A percentile compares a stretch with the other conserved stretches of the same genome.
Evolutionary conservation across 2,329 filamentous ascomycete species (phyloP).

Genomic region (Pseudogymnoascus sp.): DNA sequence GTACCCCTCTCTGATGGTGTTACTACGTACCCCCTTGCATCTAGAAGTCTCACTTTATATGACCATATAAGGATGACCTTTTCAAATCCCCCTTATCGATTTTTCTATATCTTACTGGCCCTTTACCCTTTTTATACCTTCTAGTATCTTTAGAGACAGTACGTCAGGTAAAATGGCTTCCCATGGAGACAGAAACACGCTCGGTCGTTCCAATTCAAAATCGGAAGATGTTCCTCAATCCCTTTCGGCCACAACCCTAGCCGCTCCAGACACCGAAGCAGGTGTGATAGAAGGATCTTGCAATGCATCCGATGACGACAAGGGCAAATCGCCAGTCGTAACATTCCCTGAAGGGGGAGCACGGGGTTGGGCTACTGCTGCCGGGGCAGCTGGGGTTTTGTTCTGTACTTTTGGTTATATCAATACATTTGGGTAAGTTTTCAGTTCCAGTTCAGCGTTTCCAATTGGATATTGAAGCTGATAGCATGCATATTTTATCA

Average conservation of each 20-base stretch:
- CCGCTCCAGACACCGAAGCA: background rate
- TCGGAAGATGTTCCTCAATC: constrained; percentile 5
- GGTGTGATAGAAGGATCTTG: background rate
- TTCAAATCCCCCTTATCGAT: background rate
- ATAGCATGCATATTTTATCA: constrained; percentile 43
- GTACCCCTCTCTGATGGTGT: background rate
- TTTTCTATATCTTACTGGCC: background rate
- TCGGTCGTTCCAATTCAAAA: background rate
- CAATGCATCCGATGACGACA: background rate
- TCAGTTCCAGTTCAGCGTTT: background rate
- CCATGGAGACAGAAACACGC: background rate
- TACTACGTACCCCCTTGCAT: background rate
- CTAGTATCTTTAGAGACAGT: background rate
- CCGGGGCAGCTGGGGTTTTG: constrained; percentile 32
- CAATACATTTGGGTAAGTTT: constrained; percentile 37
- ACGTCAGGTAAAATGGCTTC: background rate
- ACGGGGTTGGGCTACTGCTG: constrained; percentile 49
- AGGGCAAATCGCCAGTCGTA: background rate
- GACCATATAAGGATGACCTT: background rate
- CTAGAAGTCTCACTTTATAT: background rate
- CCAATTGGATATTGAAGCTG: background rate
- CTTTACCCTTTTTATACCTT: background rate
- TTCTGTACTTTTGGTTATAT: constrained; percentile 45
- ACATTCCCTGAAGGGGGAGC: constrained; percentile 50
- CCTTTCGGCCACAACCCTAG: constrained; percentile 8